phyloP scores from a whole-genome alignment of 2,329 filamentous ascomycete genomes.

The Stemphylium vesicarium region DNA sequence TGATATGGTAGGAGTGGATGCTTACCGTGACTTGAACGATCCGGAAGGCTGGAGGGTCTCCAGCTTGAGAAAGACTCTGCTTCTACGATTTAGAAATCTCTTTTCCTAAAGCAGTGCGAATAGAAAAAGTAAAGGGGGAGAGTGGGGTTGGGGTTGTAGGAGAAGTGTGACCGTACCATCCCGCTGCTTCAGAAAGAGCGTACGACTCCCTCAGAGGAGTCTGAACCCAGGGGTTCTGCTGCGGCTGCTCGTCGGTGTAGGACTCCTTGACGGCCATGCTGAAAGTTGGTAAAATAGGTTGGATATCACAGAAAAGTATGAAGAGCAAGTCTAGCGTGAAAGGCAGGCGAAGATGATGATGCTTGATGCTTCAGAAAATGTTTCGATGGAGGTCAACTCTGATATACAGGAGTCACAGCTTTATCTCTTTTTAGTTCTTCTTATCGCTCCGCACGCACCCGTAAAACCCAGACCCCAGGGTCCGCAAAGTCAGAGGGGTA shows the following conservation, averaged over 20 bases:
- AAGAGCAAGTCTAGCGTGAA: constrained; percentile 1
- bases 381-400: constrained; percentile 1
- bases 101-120: constrained; percentile 20
- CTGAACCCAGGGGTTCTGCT: constrained; percentile 65
- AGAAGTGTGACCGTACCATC: constrained; percentile 65
- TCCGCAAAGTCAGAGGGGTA: constrained; percentile 18
- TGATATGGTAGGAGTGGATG: constrained; percentile 1
- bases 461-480: constrained; percentile 16
- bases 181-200: constrained; percentile 70
- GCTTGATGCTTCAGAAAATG: background rate
- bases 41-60: constrained; percentile 84
- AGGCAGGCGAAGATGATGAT: background rate
- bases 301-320: constrained; percentile 18
- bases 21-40: constrained; percentile 76
- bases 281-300: constrained; percentile 2
- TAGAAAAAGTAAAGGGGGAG: background rate
- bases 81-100: constrained; percentile 52
- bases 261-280: constrained; percentile 37
- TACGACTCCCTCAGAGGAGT: constrained; percentile 74
- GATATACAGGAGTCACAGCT: constrained; percentile 8
- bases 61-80: constrained; percentile 83
- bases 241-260: constrained; percentile 27
- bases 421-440: constrained; percentile 22
- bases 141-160: background rate
- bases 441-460: constrained; percentile 36